phyloP scores from a whole-genome alignment of 768 basidiomycete species.

The Porphyrellus cyaneotinctus region DNA sequence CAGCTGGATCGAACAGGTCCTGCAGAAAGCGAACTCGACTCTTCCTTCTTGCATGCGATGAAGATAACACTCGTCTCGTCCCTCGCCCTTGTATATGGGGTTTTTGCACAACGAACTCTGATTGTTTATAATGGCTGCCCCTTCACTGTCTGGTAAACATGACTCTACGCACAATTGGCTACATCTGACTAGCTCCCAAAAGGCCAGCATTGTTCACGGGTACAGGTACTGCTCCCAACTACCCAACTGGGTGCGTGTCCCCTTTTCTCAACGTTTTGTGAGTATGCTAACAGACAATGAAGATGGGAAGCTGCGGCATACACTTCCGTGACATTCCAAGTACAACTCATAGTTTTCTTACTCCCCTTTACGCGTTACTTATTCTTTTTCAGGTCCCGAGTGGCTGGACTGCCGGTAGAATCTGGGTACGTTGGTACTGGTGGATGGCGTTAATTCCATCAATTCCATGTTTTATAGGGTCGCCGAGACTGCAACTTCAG shows the following conservation, averaged over 20 bases:
- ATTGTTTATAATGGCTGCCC: slow-evolving; percentile 60
- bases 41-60: slow-evolving; percentile 9
- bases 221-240: slow-evolving; percentile 42
- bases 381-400: slow-evolving; percentile 44
- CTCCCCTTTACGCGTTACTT: background rate
- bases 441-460: background rate
- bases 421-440: slow-evolving; percentile 41
- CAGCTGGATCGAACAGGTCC: background rate
- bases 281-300: background rate
- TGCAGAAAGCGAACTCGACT: background rate
- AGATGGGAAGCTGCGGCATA: slow-evolving; percentile 34
- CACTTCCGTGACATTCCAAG: slow-evolving; percentile 27
- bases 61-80: slow-evolving; percentile 24
- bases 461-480: slow-evolving; percentile 27
- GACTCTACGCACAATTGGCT: background rate
- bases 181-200: background rate
- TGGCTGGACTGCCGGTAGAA: slow-evolving; percentile 62
- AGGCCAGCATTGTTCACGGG: slow-evolving; percentile 63
- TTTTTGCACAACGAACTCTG: slow-evolving; percentile 51
- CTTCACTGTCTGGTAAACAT: slow-evolving; percentile 61
- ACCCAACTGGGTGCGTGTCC: slow-evolving; percentile 42
- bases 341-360: background rate
- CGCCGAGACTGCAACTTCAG: slow-evolving; percentile 62
- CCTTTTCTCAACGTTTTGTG: background rate
- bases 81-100: slow-evolving; percentile 29